Percentiles rank a stretch among this genome's conserved stretches.
Evolutionary conservation across 495 filamentous ascomycete species (phyloP).

Genomic region (Aspergillus conjunctus): DNA sequence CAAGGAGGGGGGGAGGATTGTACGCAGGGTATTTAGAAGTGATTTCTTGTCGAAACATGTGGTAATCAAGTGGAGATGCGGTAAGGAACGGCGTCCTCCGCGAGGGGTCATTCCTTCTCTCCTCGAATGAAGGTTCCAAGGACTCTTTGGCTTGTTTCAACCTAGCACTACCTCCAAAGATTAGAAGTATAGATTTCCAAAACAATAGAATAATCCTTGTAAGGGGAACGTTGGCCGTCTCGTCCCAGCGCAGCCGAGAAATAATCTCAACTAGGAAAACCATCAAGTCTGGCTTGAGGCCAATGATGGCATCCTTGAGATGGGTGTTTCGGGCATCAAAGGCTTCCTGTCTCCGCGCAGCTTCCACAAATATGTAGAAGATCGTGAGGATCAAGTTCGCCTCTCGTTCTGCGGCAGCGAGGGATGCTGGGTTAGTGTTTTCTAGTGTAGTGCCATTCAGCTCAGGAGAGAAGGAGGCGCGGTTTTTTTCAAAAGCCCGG

Average conservation of each 20-base stretch:
- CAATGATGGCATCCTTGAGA: conserved; percentile 42
- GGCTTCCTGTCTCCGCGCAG: conserved; percentile 53
- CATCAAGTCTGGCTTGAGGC: conserved; percentile 67
- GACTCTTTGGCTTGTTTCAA: conserved; percentile 72
- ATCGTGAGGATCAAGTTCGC: conserved; percentile 58
- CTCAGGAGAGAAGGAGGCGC: conserved; percentile 30
- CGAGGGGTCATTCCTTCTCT: conserved; percentile 36
- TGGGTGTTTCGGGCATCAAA: conserved; percentile 27
- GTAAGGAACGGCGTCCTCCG: conserved; percentile 66
- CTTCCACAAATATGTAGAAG: conserved; percentile 73
- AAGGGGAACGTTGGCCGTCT: conserved; percentile 64
- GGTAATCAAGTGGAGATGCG: conserved; percentile 93
- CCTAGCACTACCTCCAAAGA: conserved; percentile 75
- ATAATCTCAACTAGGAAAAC: conserved; percentile 74
- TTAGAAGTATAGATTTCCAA: conserved; percentile 87
- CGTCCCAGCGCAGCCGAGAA: conserved; percentile 84
- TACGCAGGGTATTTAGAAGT: conserved; percentile 99
- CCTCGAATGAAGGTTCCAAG: conserved; percentile 40
- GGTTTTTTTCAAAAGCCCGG: conserved; percentile 56
- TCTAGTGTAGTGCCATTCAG: conserved; percentile 38
- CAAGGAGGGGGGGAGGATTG: conserved; percentile 77
- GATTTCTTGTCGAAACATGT: conserved; percentile 94
- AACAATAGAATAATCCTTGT: conserved; percentile 74
- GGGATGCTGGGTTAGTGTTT: conserved; percentile 33
- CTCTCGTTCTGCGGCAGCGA: conserved; percentile 48